Percentiles rank a stretch among this genome's conserved stretches.
These are phyloP conservation scores for Paramyrothecium sp. DNA, from an alignment of 2,329 filamentous ascomycete species.

Conservation along the genomic window DNA sequence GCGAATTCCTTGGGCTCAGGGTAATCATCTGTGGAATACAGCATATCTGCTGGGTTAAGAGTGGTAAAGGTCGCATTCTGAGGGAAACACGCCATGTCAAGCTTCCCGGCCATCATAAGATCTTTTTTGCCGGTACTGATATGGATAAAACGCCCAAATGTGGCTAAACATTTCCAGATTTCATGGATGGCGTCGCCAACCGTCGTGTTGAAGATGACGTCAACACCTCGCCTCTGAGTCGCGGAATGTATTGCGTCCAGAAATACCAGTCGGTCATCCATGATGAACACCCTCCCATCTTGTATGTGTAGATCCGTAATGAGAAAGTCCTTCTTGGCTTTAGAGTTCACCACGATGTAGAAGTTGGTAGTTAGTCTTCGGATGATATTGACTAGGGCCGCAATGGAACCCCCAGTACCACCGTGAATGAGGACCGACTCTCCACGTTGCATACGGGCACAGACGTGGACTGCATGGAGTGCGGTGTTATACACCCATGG, in stretches of 20 bases:
- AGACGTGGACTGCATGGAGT: slow-evolving; percentile 24
- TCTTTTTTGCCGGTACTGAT: slow-evolving; percentile 33
- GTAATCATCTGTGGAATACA: background rate
- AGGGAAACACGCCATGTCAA: slow-evolving; percentile 33
- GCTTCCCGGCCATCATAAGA: slow-evolving; percentile 31
- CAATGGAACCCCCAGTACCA: slow-evolving; percentile 31
- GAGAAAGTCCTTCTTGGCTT: background rate
- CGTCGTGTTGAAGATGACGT: slow-evolving; percentile 33
- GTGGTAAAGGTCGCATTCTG: slow-evolving; percentile 27
- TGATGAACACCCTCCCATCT: slow-evolving; percentile 29
- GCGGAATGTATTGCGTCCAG: slow-evolving; percentile 19
- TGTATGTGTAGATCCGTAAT: slow-evolving; percentile 24
- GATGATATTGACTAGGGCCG: slow-evolving; percentile 30
- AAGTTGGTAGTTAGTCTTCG: slow-evolving; percentile 23
- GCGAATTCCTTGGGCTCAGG: background rate
- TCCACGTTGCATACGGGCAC: slow-evolving; percentile 19
- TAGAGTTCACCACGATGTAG: background rate
- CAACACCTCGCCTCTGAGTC: slow-evolving; percentile 30
- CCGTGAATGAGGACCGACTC: slow-evolving; percentile 33
- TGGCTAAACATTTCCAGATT: slow-evolving; percentile 31
- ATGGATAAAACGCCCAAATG: slow-evolving; percentile 36
- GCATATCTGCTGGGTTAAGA: slow-evolving; percentile 10
- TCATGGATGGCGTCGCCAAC: slow-evolving; percentile 30
- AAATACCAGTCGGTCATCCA: slow-evolving; percentile 24
- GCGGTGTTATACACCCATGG: slow-evolving; percentile 24